phyloP scores from a whole-genome alignment of 2,329 filamentous ascomycete species.

The Sordariomycetes sp. region DNA sequence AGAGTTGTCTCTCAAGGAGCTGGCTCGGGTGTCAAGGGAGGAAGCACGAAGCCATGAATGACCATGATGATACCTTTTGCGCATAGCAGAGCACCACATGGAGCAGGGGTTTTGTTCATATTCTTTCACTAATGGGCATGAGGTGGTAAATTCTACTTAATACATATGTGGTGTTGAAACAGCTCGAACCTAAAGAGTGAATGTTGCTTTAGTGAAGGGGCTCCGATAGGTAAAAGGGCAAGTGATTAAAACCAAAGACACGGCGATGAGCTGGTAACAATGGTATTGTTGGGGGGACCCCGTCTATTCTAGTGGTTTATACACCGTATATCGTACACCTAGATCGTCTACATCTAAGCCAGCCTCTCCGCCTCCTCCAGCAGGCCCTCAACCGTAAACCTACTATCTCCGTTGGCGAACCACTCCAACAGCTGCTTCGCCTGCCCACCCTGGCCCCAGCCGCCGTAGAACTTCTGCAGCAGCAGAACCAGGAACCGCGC shows the following conservation, averaged over 20 bases:
- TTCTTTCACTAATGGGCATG: not conserved
- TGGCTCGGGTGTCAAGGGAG: not conserved
- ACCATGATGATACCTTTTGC: not conserved
- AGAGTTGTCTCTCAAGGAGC: not conserved
- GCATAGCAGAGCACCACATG: not conserved
- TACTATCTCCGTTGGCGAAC: conserved; percentile 68
- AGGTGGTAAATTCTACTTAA: not conserved
- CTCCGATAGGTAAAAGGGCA: not conserved
- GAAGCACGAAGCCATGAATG: not conserved
- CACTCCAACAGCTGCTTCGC: conserved; percentile 65
- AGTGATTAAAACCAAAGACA: not conserved
- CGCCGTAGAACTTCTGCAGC: conserved; percentile 86
- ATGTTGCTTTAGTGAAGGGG: not conserved
- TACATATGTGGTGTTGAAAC: not conserved
- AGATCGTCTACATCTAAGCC: conserved; percentile 23
- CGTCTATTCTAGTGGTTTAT: conserved; percentile 2
- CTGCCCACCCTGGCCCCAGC: conserved; percentile 40
- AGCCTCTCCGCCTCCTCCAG: conserved; percentile 84
- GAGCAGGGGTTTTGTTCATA: not conserved
- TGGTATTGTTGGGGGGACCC: not conserved
- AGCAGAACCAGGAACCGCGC: conserved; percentile 89
- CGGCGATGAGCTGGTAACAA: not conserved
- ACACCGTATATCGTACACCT: not conserved
- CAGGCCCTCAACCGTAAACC: conserved; percentile 75
- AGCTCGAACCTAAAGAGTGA: not conserved